Percentiles rank a stretch among this genome's conserved stretches.
phyloP scores from a whole-genome alignment of 805 yeast species.

The Myxozyma neglecta region DNA sequence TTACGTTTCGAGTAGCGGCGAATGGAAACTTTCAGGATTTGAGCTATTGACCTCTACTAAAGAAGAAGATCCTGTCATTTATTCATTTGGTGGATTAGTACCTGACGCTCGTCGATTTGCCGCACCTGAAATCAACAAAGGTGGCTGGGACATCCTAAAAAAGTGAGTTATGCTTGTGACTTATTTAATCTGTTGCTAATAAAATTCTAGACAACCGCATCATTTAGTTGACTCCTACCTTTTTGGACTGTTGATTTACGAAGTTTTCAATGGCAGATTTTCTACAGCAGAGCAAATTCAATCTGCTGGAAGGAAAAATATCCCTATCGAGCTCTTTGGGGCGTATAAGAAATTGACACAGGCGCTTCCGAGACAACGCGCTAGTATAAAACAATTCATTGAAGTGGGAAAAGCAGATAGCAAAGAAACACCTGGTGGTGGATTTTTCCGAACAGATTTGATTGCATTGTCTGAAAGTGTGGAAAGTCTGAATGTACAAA shows the following conservation, averaged over 20 bases:
- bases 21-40: slow-evolving; percentile 82
- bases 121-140: slow-evolving; percentile 56
- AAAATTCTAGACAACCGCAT: slow-evolving; percentile 34
- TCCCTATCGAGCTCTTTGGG: slow-evolving; percentile 45
- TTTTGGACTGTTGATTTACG: slow-evolving; percentile 57
- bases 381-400: slow-evolving; percentile 40
- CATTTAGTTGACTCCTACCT: slow-evolving; percentile 58
- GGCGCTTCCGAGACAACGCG: slow-evolving; percentile 44
- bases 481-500: slow-evolving; percentile 55
- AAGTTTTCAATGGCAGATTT: slow-evolving; percentile 44
- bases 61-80: slow-evolving; percentile 45
- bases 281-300: slow-evolving; percentile 26
- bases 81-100: slow-evolving; percentile 40
- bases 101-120: slow-evolving; percentile 41
- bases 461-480: slow-evolving; percentile 55
- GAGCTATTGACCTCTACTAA: slow-evolving; percentile 60
- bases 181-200: slow-evolving; percentile 15
- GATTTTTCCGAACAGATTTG: slow-evolving; percentile 46
- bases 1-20: slow-evolving; percentile 68
- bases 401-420: slow-evolving; percentile 26
- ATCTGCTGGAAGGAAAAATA: slow-evolving; percentile 29
- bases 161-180: slow-evolving; percentile 7
- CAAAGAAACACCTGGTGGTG: slow-evolving; percentile 27
- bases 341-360: slow-evolving; percentile 47
- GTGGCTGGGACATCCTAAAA: slow-evolving; percentile 46